phyloP scores from a whole-genome alignment of 345 rosid genomes.

The Aegle marmelos region DNA sequence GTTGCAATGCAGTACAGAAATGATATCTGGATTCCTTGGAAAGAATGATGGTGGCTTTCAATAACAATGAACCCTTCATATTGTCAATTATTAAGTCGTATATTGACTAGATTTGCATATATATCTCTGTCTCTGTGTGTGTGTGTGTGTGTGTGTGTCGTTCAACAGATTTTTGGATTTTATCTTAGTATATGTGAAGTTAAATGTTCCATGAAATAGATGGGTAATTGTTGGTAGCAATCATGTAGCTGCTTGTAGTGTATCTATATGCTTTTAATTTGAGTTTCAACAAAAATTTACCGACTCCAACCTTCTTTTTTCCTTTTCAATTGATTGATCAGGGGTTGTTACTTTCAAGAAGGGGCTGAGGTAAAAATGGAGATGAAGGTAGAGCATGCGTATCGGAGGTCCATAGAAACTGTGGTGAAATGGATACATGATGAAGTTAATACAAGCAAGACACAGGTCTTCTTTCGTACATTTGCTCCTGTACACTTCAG shows the following conservation, averaged over 20 bases:
- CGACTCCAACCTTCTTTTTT: background rate
- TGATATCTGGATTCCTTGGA: constrained; percentile 3
- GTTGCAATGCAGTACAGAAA: background rate
- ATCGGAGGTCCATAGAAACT: constrained; percentile 63
- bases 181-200: background rate
- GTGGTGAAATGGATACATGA: constrained; percentile 63
- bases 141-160: background rate
- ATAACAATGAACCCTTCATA: constrained; percentile 2
- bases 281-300: background rate
- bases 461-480: constrained; percentile 83
- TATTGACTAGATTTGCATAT: background rate
- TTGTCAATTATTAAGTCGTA: background rate
- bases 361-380: constrained; percentile 53
- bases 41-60: background rate
- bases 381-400: constrained; percentile 63
- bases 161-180: background rate
- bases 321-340: constrained; percentile 20
- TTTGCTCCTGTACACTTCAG: constrained; percentile 97
- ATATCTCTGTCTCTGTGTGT: no score
- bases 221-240: background rate
- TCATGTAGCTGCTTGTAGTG: background rate
- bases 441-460: constrained; percentile 64
- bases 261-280: background rate
- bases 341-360: constrained; percentile 91
- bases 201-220: background rate